A percentile compares a stretch with the other conserved stretches of the same genome.
phyloP scores from a whole-genome alignment of 2,329 filamentous ascomycete species.

The Monilinia aucupariae region DNA sequence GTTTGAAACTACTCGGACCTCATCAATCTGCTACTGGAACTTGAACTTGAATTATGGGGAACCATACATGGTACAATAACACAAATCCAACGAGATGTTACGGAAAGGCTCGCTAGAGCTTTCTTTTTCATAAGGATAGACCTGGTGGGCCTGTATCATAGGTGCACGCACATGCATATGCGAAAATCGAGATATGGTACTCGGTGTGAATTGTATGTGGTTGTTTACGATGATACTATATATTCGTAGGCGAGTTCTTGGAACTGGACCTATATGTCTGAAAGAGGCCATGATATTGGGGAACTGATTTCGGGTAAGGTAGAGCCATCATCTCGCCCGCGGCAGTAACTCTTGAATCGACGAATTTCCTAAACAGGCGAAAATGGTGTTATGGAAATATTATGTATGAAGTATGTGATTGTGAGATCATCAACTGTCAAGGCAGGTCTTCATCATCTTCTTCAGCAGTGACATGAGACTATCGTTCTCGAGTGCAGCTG shows the following conservation, averaged over 20 bases:
- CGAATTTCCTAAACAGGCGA: not conserved
- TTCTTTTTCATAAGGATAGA: not conserved
- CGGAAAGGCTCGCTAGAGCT: not conserved
- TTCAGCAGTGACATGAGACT: slow-evolving; percentile 81
- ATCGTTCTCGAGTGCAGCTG: slow-evolving; percentile 89
- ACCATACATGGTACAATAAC: not conserved
- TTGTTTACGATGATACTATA: not conserved
- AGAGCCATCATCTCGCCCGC: not conserved
- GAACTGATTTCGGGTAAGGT: not conserved
- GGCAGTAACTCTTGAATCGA: not conserved
- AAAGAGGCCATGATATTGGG: not conserved
- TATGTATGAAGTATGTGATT: not conserved
- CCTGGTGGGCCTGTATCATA: not conserved
- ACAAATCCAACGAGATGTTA: not conserved
- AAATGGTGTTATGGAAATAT: not conserved
- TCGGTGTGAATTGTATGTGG: not conserved
- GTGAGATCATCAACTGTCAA: slow-evolving; percentile 15
- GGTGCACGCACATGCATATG: slow-evolving; percentile 1
- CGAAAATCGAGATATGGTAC: not conserved
- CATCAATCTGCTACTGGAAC: not conserved
- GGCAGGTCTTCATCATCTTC: slow-evolving; percentile 87
- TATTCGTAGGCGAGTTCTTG: not conserved
- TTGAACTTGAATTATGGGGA: not conserved
- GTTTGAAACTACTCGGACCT: slow-evolving; percentile 1
- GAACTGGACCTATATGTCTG: not conserved